Evolutionary conservation across 2,329 filamentous ascomycete genomes (phyloP).

Genomic region (Microdochium paspali): DNA sequence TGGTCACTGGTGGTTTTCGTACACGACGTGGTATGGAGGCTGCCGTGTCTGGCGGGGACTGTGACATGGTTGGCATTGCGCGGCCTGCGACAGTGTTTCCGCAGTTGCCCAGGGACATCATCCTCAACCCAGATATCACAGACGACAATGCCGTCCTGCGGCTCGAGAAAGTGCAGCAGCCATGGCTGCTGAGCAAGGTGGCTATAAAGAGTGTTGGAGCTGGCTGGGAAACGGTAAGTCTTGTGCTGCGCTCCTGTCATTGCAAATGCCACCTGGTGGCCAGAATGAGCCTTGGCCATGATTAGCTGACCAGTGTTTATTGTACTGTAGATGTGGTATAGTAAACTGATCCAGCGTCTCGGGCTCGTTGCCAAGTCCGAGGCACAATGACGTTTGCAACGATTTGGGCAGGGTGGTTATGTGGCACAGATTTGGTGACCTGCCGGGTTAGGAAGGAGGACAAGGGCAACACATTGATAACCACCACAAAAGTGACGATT

Average conservation of each 20-base stretch:
- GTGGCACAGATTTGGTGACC: neutral
- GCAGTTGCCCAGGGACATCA: constrained; percentile 1
- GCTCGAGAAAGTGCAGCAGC: constrained; percentile 2
- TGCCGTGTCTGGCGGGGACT: constrained; percentile 2
- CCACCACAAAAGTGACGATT: too few relatives aligned
- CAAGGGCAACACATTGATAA: neutral
- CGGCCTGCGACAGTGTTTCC: constrained; percentile 3
- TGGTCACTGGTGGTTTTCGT: constrained; percentile 53
- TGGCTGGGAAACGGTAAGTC: constrained; percentile 4
- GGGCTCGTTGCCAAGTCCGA: neutral
- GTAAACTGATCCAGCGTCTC: neutral
- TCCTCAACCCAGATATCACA: constrained; percentile 2
- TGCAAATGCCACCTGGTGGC: too few relatives aligned
- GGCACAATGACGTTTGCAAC: neutral
- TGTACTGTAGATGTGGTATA: neutral
- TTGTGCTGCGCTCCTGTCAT: too few relatives aligned
- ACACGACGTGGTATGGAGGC: constrained; percentile 14
- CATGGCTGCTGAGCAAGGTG: constrained; percentile 1
- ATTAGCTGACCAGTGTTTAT: neutral
- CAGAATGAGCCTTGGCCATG: too few relatives aligned
- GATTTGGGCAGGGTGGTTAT: neutral
- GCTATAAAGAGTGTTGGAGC: constrained; percentile 3
- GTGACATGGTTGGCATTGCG: constrained; percentile 5
- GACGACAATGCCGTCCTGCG: constrained; percentile 4
- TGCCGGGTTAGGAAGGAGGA: neutral